Evolutionary conservation across 805 yeast genomes (phyloP), one percentile per base, ranked within the genome.

Genomic region (Starmerella vaccinii): DNA sequence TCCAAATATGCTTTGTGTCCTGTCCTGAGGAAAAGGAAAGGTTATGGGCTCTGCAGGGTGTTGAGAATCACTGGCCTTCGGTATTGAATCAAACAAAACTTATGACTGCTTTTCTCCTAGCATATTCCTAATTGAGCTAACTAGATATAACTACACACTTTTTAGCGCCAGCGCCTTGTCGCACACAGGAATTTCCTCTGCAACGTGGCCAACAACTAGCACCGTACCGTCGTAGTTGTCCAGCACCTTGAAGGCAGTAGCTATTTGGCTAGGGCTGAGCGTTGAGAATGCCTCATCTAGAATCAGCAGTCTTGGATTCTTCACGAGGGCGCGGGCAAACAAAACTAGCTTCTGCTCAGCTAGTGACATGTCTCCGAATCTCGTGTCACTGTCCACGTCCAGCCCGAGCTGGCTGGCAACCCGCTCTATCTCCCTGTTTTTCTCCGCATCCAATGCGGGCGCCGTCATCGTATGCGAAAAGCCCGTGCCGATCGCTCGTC

Each of bases 211-310:
- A 22, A 92, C 83, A 0, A 83, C 72, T 32, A 90, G 72, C 2
- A 81, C 79, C 0, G 95, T 81, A 0, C 94, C 84, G 2, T 76
- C 74, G 76, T 80, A 80, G 33, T 75, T 67, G 24, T 73, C 64
- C 15, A 78, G 64, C 6, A 79, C 58, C 29, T 69, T 68, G 57
- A 80, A 80, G 49, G 87, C 82, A 45, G 68, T 71, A 35, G 70
- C 70, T 52, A 81, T 71, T 30, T 76, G 73, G 19, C 72, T 76
- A 48, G 78, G 81, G 35, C 82, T 84, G 92, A 90, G 85, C 15
- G 88, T 94, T 21, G 95, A 84, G 52, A 90, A 78, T 0, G 97
- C 95, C 69, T 90, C 98, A 65, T 90, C 98, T 2, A 90, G 69
- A 43, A 90, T 82, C 47, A 90, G 70, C 1, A 90, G 68, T 45